Conservation (phyloP, 129 eudicot genomes). For the Sambucus nigra region DNA sequence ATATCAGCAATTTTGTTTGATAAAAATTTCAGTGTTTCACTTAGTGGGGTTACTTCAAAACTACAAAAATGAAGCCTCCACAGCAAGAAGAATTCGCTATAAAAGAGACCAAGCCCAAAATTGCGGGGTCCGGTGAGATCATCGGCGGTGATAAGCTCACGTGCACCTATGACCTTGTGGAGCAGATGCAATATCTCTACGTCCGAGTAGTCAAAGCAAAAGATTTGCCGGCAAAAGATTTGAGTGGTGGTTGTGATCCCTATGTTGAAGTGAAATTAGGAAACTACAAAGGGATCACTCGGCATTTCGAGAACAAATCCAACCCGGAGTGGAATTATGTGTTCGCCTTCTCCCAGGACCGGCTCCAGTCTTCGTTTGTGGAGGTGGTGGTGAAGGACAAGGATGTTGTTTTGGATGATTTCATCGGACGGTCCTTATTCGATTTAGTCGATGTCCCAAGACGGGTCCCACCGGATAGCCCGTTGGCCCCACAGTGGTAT, state of each 20-base stretch:
- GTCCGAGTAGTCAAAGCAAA: slow-evolving; percentile 81
- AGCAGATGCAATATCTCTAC: slow-evolving; percentile 82
- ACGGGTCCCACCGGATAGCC: slow-evolving; percentile 88
- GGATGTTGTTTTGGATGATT: slow-evolving; percentile 59
- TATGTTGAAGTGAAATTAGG: slow-evolving; percentile 79
- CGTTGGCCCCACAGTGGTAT: slow-evolving; percentile 88
- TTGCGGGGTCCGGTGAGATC: slow-evolving; percentile 68
- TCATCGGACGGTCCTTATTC: slow-evolving; percentile 52
- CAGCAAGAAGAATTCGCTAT: slow-evolving; percentile 63
- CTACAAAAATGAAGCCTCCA: slow-evolving; percentile 40
- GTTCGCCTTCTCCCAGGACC: slow-evolving; percentile 78
- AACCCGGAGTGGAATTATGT: slow-evolving; percentile 74
- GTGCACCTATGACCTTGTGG: slow-evolving; percentile 82
- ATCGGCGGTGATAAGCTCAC: slow-evolving; percentile 66
- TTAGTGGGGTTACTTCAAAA: background rate
- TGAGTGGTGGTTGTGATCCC: slow-evolving; percentile 68
- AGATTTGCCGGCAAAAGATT: slow-evolving; percentile 63
- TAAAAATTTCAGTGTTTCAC: background rate
- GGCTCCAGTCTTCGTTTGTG: slow-evolving; percentile 53
- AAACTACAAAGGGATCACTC: slow-evolving; percentile 71
- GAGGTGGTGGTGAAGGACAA: slow-evolving; percentile 73
- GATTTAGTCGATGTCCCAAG: slow-evolving; percentile 66
- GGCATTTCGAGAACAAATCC: slow-evolving; percentile 58
- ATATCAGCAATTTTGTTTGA: background rate
- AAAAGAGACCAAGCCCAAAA: slow-evolving; percentile 70